A percentile compares a stretch with the other conserved stretches of the same genome.
Evolutionary conservation across 1,139 yeast species (phyloP).

Genomic region (Pichiaceae sp.): DNA sequence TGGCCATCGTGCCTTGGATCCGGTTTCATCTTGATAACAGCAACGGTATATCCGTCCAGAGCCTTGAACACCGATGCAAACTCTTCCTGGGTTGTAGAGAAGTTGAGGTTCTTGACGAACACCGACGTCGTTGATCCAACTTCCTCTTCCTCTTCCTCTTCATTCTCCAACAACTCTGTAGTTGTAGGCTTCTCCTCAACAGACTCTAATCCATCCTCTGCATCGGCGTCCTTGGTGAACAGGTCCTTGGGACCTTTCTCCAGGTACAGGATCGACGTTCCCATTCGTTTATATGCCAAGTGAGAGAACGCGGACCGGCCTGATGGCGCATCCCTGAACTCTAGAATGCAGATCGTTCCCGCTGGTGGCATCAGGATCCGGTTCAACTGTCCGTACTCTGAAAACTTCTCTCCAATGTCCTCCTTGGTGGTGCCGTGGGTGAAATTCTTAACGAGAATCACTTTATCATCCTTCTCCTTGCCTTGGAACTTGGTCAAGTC

Average conservation of each 20-base stretch:
- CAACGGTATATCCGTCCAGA: conserved; percentile 72
- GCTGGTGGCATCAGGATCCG: conserved; percentile 92
- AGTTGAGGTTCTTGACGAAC: conserved; percentile 87
- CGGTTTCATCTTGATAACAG: conserved; percentile 81
- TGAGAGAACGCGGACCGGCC: conserved; percentile 89
- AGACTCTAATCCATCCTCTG: conserved; percentile 13
- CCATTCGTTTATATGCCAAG: conserved; percentile 78
- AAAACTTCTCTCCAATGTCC: conserved; percentile 75
- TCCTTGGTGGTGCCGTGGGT: conserved; percentile 77
- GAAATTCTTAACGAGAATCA: conserved; percentile 80
- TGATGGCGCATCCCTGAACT: conserved; percentile 72
- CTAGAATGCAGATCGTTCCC: conserved; percentile 94
- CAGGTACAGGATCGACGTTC: conserved; percentile 75
- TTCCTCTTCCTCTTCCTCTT: conserved; percentile 34
- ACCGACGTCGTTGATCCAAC: conserved; percentile 77
- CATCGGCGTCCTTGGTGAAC: conserved; percentile 41
- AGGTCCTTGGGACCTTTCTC: conserved; percentile 91
- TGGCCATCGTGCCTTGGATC: conserved; percentile 67
- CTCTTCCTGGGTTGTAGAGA: conserved; percentile 58
- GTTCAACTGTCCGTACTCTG: conserved; percentile 70
- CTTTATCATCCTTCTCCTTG: conserved; percentile 72
- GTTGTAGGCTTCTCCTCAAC: conserved; percentile 37
- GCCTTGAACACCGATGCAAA: conserved; percentile 57
- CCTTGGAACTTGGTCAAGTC: conserved; percentile 67
- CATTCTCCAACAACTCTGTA: conserved; percentile 30